Conservation (phyloP, 179 eudicot species). For the Amaranthus tricolor region DNA sequence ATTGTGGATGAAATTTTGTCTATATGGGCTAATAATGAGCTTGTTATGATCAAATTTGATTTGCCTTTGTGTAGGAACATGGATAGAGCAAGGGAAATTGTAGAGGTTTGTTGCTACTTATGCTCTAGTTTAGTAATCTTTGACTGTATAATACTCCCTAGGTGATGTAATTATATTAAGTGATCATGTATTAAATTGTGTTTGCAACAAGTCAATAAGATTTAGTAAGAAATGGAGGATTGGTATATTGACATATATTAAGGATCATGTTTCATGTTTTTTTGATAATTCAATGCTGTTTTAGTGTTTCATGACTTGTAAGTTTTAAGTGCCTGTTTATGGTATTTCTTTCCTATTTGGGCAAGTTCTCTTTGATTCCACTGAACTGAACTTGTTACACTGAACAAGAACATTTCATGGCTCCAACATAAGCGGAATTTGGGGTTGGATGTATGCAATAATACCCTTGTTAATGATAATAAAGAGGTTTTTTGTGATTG, state of each 20-base stretch:
- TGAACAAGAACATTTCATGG: too few species aligned
- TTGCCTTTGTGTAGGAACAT: not conserved
- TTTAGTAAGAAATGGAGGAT: not conserved
- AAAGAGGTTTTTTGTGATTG: too few species aligned
- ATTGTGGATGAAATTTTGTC: constrained; percentile 66
- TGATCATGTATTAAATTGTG: constrained; percentile 2
- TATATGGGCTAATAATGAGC: constrained; percentile 50
- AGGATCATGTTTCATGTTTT: not conserved
- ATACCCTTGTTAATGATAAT: too few species aligned
- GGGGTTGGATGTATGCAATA: too few species aligned
- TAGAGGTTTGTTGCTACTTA: constrained; percentile 53
- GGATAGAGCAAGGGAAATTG: constrained; percentile 66
- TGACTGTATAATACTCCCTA: not conserved
- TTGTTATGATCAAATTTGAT: constrained; percentile 19
- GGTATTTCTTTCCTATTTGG: not conserved
- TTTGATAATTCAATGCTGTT: constrained; percentile 3
- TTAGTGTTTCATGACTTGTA: not conserved
- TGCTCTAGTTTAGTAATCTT: too few species aligned
- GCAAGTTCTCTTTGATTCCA: too few species aligned
- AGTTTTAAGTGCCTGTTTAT: not conserved
- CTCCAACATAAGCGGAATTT: too few species aligned
- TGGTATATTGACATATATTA: not conserved
- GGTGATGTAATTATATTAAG: constrained; percentile 5
- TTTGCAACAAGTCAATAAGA: not conserved
- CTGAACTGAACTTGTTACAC: too few species aligned